Evolutionary conservation across 2,329 filamentous ascomycete genomes (phyloP), one percentile per base, ranked within the genome.

Genomic region (Hypoxylon sp.): DNA sequence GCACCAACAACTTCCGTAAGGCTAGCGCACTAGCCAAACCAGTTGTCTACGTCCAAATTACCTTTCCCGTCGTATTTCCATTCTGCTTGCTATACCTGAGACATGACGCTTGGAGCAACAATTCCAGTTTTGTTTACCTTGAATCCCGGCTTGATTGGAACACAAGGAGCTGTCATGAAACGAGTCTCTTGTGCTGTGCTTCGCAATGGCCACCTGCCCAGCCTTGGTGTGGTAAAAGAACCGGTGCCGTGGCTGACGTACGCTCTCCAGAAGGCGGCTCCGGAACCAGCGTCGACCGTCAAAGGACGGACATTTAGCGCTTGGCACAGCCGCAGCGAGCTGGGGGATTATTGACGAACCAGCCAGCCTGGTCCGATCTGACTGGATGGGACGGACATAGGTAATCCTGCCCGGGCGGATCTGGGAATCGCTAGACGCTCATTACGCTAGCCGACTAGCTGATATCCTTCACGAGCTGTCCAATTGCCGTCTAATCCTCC

Each of bases 221-320:
- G 13, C 35, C 15, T 47, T 60, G 41, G 20, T 40, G 26, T 47
- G 29, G 46, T 49, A 38, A 48, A 48, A 50, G 31, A 43, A 27
- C 42, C 18, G 47, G 55, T 55, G 42, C 47, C 49, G 58, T 48
- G 2, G 51, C 51, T 58, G 53, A 59, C 59, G 52, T 56, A 59
- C 55, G n/a, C n/a, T n/a, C 55, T 60, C 48, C 55, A 56, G 51
- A 59, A 50, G 48, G 55, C 43, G 55, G 50, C 43, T 57, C 53
- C 24, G 38, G 47, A 60, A 26, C 49, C 33, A 54, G 48, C 27
- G 38, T 40, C 48, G 27, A 45, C 42, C 41, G 42, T 18, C 37
- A 37, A 41, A 48, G 31, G 10, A 37, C 21, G 24, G 46, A 37
- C 38, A 21, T 23, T 56, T 56, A 60, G 57, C 52, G 57, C 57